These are phyloP conservation scores for Pseudopyricularia cyperi DNA, from an alignment of 2,329 filamentous ascomycete genomes.

Conservation along the genomic window DNA sequence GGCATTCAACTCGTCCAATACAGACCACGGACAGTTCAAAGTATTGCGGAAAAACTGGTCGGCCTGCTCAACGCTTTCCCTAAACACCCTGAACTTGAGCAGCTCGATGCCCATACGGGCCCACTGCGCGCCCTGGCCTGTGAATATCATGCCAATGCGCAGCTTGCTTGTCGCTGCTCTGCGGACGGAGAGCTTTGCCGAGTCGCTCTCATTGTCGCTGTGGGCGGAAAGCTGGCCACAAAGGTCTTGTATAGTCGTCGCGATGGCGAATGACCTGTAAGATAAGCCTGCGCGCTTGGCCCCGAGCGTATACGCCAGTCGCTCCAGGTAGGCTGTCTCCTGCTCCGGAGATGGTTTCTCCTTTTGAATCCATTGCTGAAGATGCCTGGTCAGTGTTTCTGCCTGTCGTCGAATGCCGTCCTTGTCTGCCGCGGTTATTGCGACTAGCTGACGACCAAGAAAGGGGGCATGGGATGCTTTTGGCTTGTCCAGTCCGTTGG, in stretches of 20 bases:
- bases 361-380: not conserved
- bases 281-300: conserved; percentile 10
- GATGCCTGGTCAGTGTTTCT: not conserved
- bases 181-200: not conserved
- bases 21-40: conserved; percentile 16
- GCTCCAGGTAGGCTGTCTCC: conserved; percentile 6
- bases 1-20: conserved; percentile 13
- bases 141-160: conserved; percentile 15
- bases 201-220: not conserved
- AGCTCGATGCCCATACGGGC: conserved; percentile 14
- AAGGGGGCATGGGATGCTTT: not conserved
- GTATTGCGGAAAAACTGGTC: conserved; percentile 6
- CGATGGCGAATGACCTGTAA: conserved; percentile 4
- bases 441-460: conserved; percentile 3
- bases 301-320: conserved; percentile 15
- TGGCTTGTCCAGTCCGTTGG: not conserved
- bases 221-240: not conserved
- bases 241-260: not conserved
- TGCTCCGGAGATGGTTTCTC: not conserved
- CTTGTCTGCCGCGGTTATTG: conserved; percentile 6
- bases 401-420: conserved; percentile 1
- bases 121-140: conserved; percentile 17
- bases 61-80: conserved; percentile 8
- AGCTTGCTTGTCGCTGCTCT: conserved; percentile 2
- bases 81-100: conserved; percentile 10